Conservation (phyloP, 768 basidiomycete species). For the Hebeloma cylindrosporum region DNA sequence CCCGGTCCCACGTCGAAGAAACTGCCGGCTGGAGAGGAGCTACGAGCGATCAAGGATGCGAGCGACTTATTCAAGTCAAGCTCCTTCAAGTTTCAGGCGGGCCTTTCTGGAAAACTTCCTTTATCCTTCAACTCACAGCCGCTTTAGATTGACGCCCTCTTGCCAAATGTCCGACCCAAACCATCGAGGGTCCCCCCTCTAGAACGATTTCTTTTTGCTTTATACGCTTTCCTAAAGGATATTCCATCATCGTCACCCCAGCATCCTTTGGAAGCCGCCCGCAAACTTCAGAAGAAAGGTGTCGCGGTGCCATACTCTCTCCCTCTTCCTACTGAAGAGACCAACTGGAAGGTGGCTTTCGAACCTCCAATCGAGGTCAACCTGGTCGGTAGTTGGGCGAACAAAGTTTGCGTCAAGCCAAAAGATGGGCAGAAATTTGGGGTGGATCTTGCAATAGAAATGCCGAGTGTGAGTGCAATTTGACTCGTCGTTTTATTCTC, state of each 20-base stretch:
- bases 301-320: conserved; percentile 67
- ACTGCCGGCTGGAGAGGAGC: conserved; percentile 69
- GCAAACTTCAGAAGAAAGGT: conserved; percentile 49
- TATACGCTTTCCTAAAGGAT: conserved; percentile 65
- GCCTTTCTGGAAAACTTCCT: conserved; percentile 5
- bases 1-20: conserved; percentile 38
- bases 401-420: conserved; percentile 69
- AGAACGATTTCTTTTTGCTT: conserved; percentile 63
- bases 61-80: conserved; percentile 72
- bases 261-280: conserved; percentile 67
- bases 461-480: conserved; percentile 67
- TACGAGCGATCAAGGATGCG: conserved; percentile 71
- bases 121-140: conserved; percentile 8
- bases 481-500: conserved; percentile 7
- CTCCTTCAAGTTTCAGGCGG: conserved; percentile 83
- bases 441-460: conserved; percentile 82
- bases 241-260: conserved; percentile 57
- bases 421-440: conserved; percentile 64
- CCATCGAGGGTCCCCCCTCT: conserved; percentile 53
- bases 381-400: conserved; percentile 86
- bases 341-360: conserved; percentile 88
- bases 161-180: conserved; percentile 76
- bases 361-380: conserved; percentile 74
- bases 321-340: conserved; percentile 72
- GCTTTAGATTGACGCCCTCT: conserved; percentile 70